Base-by-base conservation (phyloP, 345 rosid species). In the Eucalyptus microcorys region DNA sequence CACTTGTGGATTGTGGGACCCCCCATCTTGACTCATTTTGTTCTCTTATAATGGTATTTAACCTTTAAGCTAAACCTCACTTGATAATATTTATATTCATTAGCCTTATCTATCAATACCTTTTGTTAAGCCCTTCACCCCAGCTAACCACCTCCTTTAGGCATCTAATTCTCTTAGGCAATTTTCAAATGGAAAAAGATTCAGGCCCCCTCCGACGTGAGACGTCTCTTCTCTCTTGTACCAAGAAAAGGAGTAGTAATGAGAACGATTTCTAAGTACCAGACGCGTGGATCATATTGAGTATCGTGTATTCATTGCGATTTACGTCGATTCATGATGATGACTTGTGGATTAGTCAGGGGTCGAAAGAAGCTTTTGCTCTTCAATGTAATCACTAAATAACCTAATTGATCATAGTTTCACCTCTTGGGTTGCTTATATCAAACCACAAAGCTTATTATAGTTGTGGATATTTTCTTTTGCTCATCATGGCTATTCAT, bases 1-100 rank as follows among this genome's bases (percentile, higher is more conserved):
- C 92, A 90, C 93, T 92, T 59, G 53, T 92, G 92, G 89, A 90
- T 85, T 12, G 87, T 49, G 87, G 87, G 87, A 7, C 87, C 57
- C 87, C 50, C 86, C 5, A 9, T 48, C 53, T 30, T 71, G 83
- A 88, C 89, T 47, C 22, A 52, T 59, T 53, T 76, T 76, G 84
- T 76, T 76, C 84, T 37, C 84, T 76, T 76, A 11, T 76, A 76
- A 76, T 76, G 84, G 47, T 42, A 76, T 40, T 40, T 76, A 40
- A 40, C 47, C 84, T 40, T 76, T 76, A 10, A 22, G 84, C 84
- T 76, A 40, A 76, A 22, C 55, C 64, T 52, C 48, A 86, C 47
- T 86, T 86, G 68, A 86, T 53, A 57, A 76, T 21, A 37, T 14
- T 21, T 76, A 8, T 34, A 10, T 40, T 40, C 47, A 21, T 76